A percentile compares a stretch with the other conserved stretches of the same genome.
Evolutionary conservation across 1,284 basidiomycete genomes (phyloP).

Genomic region (Caloboletus firmus): DNA sequence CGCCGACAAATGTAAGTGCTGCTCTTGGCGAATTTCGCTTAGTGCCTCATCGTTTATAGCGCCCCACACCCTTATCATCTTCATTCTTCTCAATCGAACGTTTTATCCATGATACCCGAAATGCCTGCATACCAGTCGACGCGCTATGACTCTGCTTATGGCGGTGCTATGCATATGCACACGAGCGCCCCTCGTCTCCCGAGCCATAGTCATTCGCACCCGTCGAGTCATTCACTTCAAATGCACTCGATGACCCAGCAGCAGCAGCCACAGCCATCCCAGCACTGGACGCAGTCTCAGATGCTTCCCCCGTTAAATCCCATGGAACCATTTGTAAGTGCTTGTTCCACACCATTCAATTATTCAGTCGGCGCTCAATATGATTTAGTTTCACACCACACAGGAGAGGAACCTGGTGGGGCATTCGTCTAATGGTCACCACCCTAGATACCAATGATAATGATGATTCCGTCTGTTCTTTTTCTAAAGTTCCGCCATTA

Average conservation of each 20-base stretch:
- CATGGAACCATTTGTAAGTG: conserved; percentile 62
- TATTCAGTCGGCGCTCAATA: conserved; percentile 14
- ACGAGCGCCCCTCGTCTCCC: conserved; percentile 26
- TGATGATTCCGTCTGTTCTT: conserved; percentile 29
- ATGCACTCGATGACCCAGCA: conserved; percentile 45
- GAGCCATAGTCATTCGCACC: conserved; percentile 43
- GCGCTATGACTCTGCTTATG: conserved; percentile 51
- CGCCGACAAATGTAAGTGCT: conserved; percentile 52
- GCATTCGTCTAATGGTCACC: conserved; percentile 46
- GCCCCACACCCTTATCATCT: conserved; percentile 35
- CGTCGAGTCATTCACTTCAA: conserved; percentile 38
- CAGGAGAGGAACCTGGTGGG: conserved; percentile 55
- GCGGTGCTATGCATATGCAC: conserved; percentile 25
- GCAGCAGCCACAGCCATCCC: conserved; percentile 38
- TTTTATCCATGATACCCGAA: conserved; percentile 60
- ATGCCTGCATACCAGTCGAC: conserved; percentile 48
- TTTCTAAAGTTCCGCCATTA: conserved; percentile 40
- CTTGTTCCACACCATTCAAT: not conserved
- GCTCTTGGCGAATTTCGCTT: not conserved
- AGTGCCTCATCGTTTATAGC: conserved; percentile 24
- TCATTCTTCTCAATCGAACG: conserved; percentile 41
- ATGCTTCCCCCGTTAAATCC: conserved; percentile 45
- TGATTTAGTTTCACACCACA: conserved; percentile 40
- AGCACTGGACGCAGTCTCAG: conserved; percentile 44
- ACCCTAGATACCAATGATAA: conserved; percentile 51